Conservation (phyloP, 1,284 basidiomycete species). For the Pterulicium gracile region DNA sequence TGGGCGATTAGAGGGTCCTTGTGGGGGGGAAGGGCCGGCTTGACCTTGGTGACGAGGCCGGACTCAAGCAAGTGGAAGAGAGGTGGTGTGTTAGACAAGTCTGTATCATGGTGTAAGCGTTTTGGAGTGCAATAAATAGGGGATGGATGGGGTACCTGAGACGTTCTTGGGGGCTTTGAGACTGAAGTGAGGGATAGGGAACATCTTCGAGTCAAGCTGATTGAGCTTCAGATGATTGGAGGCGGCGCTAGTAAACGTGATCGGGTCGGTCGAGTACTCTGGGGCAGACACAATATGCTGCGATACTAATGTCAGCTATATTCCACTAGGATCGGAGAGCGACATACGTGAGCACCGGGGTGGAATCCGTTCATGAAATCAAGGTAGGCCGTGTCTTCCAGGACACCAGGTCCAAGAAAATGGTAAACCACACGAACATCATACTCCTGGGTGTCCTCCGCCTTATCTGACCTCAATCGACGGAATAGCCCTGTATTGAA, state of each 20-base stretch:
- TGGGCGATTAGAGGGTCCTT: constrained; percentile 21
- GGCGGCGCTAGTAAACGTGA: constrained; percentile 69
- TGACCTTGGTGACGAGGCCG: constrained; percentile 30
- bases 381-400: constrained; percentile 60
- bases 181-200: constrained; percentile 55
- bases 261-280: constrained; percentile 48
- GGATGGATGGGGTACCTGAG: constrained; percentile 20
- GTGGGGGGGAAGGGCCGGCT: constrained; percentile 33
- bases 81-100: constrained; percentile 32
- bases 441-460: constrained; percentile 28
- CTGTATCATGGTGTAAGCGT: constrained; percentile 1
- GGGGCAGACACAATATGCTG: constrained; percentile 65
- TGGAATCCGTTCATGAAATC: constrained; percentile 63
- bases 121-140: constrained; percentile 2
- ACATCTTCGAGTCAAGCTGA: constrained; percentile 64
- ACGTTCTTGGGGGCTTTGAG: constrained; percentile 29
- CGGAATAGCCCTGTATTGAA: constrained; percentile 44
- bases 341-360: constrained; percentile 43
- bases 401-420: constrained; percentile 52
- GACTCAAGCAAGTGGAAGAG: constrained; percentile 9
- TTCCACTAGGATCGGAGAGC: constrained; percentile 5
- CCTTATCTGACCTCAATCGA: constrained; percentile 33
- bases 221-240: constrained; percentile 65
- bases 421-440: constrained; percentile 56
- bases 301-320: constrained; percentile 3